Conservation (phyloP, 148 eudicot species). For the Vaccinium myrtillus region DNA sequence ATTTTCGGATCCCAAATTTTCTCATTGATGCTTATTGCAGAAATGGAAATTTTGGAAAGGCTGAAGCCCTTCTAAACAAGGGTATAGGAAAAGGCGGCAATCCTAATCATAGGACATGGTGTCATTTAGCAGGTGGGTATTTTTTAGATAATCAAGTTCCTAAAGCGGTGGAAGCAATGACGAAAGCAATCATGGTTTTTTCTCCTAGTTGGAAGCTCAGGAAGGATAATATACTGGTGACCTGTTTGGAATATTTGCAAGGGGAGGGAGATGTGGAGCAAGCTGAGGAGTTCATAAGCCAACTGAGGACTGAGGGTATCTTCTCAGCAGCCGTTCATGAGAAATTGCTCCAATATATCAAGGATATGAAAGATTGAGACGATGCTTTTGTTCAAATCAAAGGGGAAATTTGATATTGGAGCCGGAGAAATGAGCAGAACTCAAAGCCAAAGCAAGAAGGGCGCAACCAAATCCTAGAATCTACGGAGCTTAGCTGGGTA, state of each 20-base stretch:
- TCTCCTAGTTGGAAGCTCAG: background rate
- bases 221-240: conserved; percentile 22
- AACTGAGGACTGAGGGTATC: conserved; percentile 16
- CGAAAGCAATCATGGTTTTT: conserved; percentile 25
- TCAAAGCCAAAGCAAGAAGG: background rate
- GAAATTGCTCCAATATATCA: conserved; percentile 14
- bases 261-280: conserved; percentile 20
- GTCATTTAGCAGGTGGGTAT: conserved; percentile 26
- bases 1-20: conserved; percentile 31
- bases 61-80: conserved; percentile 28
- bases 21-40: conserved; percentile 27
- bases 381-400: background rate
- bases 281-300: conserved; percentile 24
- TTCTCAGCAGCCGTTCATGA: conserved; percentile 17
- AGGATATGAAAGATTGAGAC: background rate
- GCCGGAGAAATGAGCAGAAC: background rate
- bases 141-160: conserved; percentile 23
- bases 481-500: background rate
- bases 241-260: conserved; percentile 33
- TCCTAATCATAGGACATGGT: conserved; percentile 29
- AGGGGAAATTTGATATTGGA: background rate
- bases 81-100: conserved; percentile 31
- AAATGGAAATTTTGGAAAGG: conserved; percentile 30
- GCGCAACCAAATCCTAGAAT: background rate
- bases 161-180: conserved; percentile 34